Evolutionary conservation across 2,329 filamentous ascomycete genomes (phyloP), one percentile per base, ranked within the genome.

Genomic region (Drechslera avenae): DNA sequence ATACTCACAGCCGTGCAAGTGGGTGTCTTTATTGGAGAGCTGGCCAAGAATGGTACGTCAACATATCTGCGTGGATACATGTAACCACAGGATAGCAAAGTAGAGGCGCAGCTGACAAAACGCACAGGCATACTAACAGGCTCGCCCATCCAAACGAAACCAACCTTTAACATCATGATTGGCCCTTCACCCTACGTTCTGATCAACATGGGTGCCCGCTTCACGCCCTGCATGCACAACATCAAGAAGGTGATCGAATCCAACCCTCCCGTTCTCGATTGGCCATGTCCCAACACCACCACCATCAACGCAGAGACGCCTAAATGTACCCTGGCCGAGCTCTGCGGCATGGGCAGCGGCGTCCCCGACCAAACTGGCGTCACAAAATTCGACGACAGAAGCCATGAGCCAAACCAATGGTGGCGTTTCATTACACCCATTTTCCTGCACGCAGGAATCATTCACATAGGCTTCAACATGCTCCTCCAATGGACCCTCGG

Each of bases 121-220:
- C 16, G 13, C 1, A 10, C 57, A 91, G 89, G 81, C 44, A 81
- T 88, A 61, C 77, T 92, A 23, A 97, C 93, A 1, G 89, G 89
- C 46, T 87, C 88, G 0, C 84, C 88, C 16, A 90, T 91, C 67
- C 83, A 86, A 75, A 92, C 86, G 44, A 84, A 93, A 48, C 94
- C 94, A 1, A 82, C 81, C 13, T 96, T 99, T 78, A 99, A 97
- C 76, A 89, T 90, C 51, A 96, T 99, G 91, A 96, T 99, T 67
- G 94, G 94, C 0, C 94, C 94, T 1, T 96, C 92, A 4, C 84
- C 87, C 1, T 90, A 91, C 62, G 85, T 97, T 18, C 84, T 96
- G 64, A 96, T 97, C 78, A 96, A 96, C 74, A 96, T 99, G 90
- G 94, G 94, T 51, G 90, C 92, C 33, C 87, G 94, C 55, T 99